phyloP scores from a whole-genome alignment of 352 stramenopile species.

The Elongisporangium prolatum region DNA sequence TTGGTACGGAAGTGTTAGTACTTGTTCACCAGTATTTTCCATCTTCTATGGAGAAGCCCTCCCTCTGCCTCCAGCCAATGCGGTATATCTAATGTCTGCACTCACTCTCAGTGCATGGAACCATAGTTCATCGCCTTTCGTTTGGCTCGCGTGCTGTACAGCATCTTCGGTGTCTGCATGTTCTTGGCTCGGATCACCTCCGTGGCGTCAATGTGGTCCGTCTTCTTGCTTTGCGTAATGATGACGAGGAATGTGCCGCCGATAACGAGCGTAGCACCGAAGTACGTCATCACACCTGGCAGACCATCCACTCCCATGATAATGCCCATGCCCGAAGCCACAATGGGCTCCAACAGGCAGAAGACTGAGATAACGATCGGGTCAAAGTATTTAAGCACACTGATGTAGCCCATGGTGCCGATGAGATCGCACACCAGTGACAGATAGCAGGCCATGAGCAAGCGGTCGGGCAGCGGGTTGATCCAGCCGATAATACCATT shows the following conservation, averaged over 20 bases:
- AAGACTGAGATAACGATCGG: conserved; percentile 87
- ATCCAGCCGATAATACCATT: conserved; percentile 85
- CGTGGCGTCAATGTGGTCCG: conserved; percentile 76
- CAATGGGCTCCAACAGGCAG: conserved; percentile 83
- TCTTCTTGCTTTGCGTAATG: conserved; percentile 69
- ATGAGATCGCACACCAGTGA: conserved; percentile 86
- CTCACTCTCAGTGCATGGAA: conserved; percentile 12
- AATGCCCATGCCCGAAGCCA: conserved; percentile 76
- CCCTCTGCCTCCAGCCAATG: not conserved
- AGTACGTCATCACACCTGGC: conserved; percentile 62
- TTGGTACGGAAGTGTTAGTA: not conserved
- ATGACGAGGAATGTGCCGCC: conserved; percentile 78
- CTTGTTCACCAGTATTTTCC: not conserved
- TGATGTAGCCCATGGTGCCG: conserved; percentile 88
- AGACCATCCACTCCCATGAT: conserved; percentile 66
- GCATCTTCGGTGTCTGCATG: conserved; percentile 41
- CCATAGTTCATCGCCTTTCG: conserved; percentile 46
- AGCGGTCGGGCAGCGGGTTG: conserved; percentile 37
- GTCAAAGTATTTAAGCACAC: conserved; percentile 92
- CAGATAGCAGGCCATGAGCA: conserved; percentile 78
- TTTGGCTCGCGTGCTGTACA: conserved; percentile 61
- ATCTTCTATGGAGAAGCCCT: not conserved
- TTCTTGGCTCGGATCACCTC: conserved; percentile 56
- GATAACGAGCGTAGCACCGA: conserved; percentile 72
- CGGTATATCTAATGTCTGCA: not conserved